These are phyloP conservation scores for Somion occarium DNA, from an alignment of 1,284 basidiomycete species.

Conservation along the genomic window DNA sequence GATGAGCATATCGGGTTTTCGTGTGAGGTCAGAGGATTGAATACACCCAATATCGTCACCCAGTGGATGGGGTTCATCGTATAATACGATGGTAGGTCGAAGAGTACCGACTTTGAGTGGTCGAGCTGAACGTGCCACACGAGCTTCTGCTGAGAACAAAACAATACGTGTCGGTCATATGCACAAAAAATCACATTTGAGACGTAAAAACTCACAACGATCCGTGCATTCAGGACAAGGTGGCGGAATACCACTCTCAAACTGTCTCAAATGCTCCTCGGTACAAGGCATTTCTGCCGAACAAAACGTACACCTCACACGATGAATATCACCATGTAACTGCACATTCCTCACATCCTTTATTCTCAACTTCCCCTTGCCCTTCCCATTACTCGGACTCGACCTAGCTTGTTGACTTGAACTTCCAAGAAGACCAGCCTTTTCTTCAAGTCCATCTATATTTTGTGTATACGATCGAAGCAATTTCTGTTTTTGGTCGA, in stretches of 20 bases:
- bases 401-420: slow-evolving; percentile 43
- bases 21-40: slow-evolving; percentile 65
- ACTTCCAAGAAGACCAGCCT: slow-evolving; percentile 68
- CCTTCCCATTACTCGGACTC: slow-evolving; percentile 41
- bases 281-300: slow-evolving; percentile 70
- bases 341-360: slow-evolving; percentile 82
- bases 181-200: background rate
- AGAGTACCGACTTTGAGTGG: slow-evolving; percentile 73
- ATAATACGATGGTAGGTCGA: slow-evolving; percentile 86
- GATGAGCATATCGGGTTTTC: slow-evolving; percentile 86
- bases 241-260: slow-evolving; percentile 67
- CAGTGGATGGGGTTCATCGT: slow-evolving; percentile 85
- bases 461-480: slow-evolving; percentile 93
- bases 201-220: slow-evolving; percentile 58
- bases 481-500: slow-evolving; percentile 82
- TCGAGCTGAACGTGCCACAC: slow-evolving; percentile 77
- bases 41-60: slow-evolving; percentile 83
- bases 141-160: slow-evolving; percentile 55
- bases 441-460: slow-evolving; percentile 89
- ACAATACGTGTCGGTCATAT: slow-evolving; percentile 1
- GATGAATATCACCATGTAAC: slow-evolving; percentile 88
- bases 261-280: slow-evolving; percentile 54
- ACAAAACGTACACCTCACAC: slow-evolving; percentile 82
- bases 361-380: slow-evolving; percentile 58
- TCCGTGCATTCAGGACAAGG: slow-evolving; percentile 78